phyloP scores from a whole-genome alignment of 306 rosid genomes.

The Cucurbita argyrosperma region DNA sequence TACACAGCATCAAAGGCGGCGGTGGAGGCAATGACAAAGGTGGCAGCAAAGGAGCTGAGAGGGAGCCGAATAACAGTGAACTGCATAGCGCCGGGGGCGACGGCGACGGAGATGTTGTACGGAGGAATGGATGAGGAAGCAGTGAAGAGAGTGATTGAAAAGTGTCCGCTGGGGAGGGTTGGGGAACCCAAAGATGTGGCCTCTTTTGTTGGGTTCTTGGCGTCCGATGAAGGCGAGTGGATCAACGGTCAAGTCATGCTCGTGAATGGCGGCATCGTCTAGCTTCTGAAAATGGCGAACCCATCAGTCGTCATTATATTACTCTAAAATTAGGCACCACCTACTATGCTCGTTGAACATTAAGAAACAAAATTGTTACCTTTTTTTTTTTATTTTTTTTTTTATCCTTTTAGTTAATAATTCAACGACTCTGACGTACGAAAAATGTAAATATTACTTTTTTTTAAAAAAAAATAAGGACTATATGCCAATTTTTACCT shows the following conservation, averaged over 20 bases:
- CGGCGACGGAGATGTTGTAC: conserved; percentile 31
- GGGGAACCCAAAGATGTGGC: conserved; percentile 30
- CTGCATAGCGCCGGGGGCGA: conserved; percentile 38
- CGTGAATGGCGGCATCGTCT: conserved; percentile 27
- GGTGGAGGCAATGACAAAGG: conserved; percentile 32
- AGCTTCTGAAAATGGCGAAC: not conserved
- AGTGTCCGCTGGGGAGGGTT: conserved; percentile 31
- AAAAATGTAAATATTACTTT: no score
- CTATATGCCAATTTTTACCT: no score
- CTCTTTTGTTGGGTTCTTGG: conserved; percentile 31
- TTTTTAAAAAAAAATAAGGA: no score
- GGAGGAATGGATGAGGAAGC: conserved; percentile 24
- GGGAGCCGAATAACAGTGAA: conserved; percentile 28
- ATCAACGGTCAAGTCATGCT: conserved; percentile 37
- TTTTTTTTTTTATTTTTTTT: no score
- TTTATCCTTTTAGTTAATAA: no score
- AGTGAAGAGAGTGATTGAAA: conserved; percentile 9
- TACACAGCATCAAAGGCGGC: conserved; percentile 42
- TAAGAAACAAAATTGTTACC: no score
- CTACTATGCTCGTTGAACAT: no score
- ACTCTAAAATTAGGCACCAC: no score
- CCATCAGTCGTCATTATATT: not conserved
- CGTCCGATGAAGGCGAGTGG: conserved; percentile 35
- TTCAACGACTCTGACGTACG: no score
- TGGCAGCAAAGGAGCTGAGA: conserved; percentile 39